These are phyloP conservation scores for Hypoxylon perforatum DNA, from an alignment of 495 filamentous ascomycete genomes.

Conservation along the genomic window DNA sequence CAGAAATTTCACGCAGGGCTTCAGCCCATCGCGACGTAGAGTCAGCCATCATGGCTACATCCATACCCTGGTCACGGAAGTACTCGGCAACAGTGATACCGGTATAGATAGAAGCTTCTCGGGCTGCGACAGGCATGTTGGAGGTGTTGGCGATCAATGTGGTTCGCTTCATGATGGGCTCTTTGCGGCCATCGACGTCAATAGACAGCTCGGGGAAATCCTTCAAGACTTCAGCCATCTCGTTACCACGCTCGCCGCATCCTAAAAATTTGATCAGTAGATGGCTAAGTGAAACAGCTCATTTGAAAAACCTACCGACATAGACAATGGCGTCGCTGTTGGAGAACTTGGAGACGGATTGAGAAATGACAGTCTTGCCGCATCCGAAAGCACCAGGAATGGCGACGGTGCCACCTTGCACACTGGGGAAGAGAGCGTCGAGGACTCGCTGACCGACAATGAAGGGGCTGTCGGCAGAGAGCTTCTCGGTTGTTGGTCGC, in stretches of 20 bases:
- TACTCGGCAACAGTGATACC: slow-evolving; percentile 98
- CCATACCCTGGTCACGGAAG: slow-evolving; percentile 97
- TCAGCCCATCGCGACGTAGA: slow-evolving; percentile 99
- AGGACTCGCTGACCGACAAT: slow-evolving; percentile 96
- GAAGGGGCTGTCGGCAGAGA: slow-evolving; percentile 87
- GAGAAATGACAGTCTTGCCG: slow-evolving; percentile 98
- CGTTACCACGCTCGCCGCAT: slow-evolving; percentile 97
- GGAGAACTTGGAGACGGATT: slow-evolving; percentile 98
- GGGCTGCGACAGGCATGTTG: slow-evolving; percentile 99
- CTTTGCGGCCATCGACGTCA: slow-evolving; percentile 87
- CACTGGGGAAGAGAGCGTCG: slow-evolving; percentile 97
- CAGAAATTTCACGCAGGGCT: slow-evolving; percentile 97
- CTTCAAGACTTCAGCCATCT: slow-evolving; percentile 99
- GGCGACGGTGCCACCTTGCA: slow-evolving; percentile 96
- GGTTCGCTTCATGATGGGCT: slow-evolving; percentile 99
- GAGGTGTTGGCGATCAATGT: slow-evolving; percentile 98
- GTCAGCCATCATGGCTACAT: slow-evolving; percentile 99
- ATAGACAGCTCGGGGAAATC: slow-evolving; percentile 98
- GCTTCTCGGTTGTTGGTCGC: slow-evolving; percentile 87
- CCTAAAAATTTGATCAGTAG: slow-evolving; percentile 40
- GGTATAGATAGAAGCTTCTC: slow-evolving; percentile 99
- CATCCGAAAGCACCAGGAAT: slow-evolving; percentile 99
- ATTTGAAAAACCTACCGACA: slow-evolving; percentile 63
- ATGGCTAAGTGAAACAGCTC: not conserved
- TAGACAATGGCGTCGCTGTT: slow-evolving; percentile 99